Evolutionary conservation across 176 grass and related monocot genomes (phyloP).

Genomic region (Carex kokanica): DNA sequence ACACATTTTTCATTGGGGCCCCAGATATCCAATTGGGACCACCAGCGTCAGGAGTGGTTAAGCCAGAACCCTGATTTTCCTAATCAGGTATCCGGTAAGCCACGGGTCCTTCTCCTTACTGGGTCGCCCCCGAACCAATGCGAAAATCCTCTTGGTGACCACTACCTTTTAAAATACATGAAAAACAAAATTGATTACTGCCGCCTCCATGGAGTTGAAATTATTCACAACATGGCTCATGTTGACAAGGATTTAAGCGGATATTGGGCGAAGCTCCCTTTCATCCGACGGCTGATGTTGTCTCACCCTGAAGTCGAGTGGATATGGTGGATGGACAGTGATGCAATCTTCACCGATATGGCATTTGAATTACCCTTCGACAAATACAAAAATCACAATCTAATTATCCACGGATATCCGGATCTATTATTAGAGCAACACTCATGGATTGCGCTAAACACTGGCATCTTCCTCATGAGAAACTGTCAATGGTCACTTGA

Average conservation of each 20-base stretch:
- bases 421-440: conserved; percentile 39
- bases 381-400: conserved; percentile 31
- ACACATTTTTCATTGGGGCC: conserved; percentile 28
- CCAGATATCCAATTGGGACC: conserved; percentile 37
- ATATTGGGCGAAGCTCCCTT: conserved; percentile 39
- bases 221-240: conserved; percentile 34
- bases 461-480: conserved; percentile 33
- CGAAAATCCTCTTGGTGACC: too few species aligned
- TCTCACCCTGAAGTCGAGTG: conserved; percentile 68
- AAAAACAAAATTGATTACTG: conserved; percentile 44
- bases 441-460: conserved; percentile 39
- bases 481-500: conserved; percentile 41
- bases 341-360: conserved; percentile 44
- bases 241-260: conserved; percentile 31
- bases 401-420: conserved; percentile 35
- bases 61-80: conserved; percentile 28
- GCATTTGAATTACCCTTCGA: conserved; percentile 27
- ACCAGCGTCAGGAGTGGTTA: conserved; percentile 23
- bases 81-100: background rate
- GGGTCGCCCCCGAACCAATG: background rate
- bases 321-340: conserved; percentile 73
- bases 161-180: too few species aligned
- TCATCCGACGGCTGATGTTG: conserved; percentile 29
- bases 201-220: conserved; percentile 35
- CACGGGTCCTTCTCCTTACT: conserved; percentile 30